phyloP scores from a whole-genome alignment of 345 rosid genomes.

The Citrus medica region DNA sequence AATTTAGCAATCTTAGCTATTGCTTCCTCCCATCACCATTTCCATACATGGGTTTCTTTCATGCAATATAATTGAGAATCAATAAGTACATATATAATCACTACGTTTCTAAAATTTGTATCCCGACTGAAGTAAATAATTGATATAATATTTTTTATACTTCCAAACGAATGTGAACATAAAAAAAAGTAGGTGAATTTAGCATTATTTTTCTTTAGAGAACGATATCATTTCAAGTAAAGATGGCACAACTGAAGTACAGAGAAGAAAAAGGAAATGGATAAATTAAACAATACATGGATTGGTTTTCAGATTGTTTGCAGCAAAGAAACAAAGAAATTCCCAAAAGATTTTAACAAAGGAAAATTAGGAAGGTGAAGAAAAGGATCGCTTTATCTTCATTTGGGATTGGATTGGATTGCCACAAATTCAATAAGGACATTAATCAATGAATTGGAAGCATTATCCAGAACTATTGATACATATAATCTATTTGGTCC shows the following conservation, averaged over 20 bases:
- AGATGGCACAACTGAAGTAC: neutral
- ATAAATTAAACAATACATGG: neutral
- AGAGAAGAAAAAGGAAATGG: neutral
- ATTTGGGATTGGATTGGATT: conserved; percentile 16
- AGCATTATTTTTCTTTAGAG: neutral
- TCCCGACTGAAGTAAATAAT: neutral
- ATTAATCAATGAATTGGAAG: neutral
- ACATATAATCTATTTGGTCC: neutral
- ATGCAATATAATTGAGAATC: neutral
- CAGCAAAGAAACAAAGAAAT: neutral
- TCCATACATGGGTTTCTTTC: neutral
- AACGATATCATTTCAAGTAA: neutral
- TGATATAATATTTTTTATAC: neutral
- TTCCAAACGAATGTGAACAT: neutral
- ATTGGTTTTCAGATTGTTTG: neutral
- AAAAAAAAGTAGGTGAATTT: neutral
- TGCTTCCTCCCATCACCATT: neutral
- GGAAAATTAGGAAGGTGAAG: neutral
- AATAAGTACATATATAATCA: too few species aligned
- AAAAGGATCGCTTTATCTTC: neutral
- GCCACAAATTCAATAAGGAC: conserved; percentile 17
- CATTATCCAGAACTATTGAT: conserved; percentile 10
- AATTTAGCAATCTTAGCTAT: neutral
- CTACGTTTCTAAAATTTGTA: neutral
- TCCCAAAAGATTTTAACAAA: neutral